Conservation (phyloP, 2,329 filamentous ascomycete species). For the Neopestalotiopsis sp. region DNA sequence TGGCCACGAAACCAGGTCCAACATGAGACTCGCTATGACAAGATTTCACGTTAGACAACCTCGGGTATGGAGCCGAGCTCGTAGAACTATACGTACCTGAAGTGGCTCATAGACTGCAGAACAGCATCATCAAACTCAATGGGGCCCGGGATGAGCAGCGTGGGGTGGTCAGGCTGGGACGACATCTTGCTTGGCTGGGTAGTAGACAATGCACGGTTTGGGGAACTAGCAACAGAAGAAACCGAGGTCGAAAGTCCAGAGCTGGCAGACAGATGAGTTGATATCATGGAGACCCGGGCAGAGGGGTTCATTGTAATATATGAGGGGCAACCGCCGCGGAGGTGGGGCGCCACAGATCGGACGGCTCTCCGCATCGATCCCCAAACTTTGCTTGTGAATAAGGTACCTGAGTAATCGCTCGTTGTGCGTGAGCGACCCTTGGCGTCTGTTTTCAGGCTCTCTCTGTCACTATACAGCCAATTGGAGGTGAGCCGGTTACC, state of each 20-base stretch:
- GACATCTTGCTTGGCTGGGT: constrained; percentile 55
- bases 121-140: constrained; percentile 99
- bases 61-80: constrained; percentile 13
- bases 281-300: constrained; percentile 18
- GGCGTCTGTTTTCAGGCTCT: background rate
- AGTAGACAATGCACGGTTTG: constrained; percentile 35
- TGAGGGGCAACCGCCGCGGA: constrained; percentile 22
- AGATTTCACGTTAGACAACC: constrained; percentile 20
- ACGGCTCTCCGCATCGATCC: constrained; percentile 21
- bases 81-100: constrained; percentile 63
- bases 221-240: constrained; percentile 28
- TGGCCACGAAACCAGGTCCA: constrained; percentile 83
- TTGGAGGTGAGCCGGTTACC: constrained; percentile 5
- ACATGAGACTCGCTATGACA: constrained; percentile 85
- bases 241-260: constrained; percentile 33
- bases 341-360: constrained; percentile 20
- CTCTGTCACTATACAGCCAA: constrained; percentile 5
- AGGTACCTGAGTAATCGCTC: constrained; percentile 2
- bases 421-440: background rate
- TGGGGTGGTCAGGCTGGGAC: constrained; percentile 65
- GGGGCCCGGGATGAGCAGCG: constrained; percentile 93
- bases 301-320: constrained; percentile 18
- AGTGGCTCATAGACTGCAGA: constrained; percentile 92
- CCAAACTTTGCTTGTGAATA: constrained; percentile 10
- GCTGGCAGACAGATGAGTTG: constrained; percentile 27